A percentile compares a stretch with the other conserved stretches of the same genome.
Conservation (phyloP, 1,139 yeast genomes). For the Geotrichum macrosporum region DNA sequence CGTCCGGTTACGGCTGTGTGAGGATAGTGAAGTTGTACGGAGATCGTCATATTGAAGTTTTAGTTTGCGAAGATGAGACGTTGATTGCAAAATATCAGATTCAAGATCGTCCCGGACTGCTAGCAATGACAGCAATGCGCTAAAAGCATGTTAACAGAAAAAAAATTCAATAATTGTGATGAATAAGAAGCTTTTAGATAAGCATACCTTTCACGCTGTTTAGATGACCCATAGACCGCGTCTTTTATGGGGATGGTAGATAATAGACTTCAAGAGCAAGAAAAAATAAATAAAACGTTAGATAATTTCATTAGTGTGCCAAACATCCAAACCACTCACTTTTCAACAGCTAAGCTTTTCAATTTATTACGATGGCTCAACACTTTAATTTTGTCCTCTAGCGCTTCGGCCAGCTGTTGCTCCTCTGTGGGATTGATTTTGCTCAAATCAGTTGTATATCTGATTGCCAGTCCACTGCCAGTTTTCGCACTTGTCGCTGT, state of each 20-base stretch:
- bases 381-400: conserved; percentile 5
- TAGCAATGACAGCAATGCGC: conserved; percentile 14
- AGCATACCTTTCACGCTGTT: conserved; percentile 7
- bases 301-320: not conserved
- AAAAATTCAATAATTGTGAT: not conserved
- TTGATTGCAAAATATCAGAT: conserved; percentile 11
- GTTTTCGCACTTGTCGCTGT: not conserved
- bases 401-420: not conserved
- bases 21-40: not conserved
- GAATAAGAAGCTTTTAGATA: not conserved
- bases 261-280: not conserved
- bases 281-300: not conserved
- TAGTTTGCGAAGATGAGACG: not conserved
- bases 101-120: conserved; percentile 19
- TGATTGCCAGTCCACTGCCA: not conserved
- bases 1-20: conserved; percentile 3
- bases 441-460: conserved; percentile 9
- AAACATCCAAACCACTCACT: not conserved
- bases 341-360: conserved; percentile 1
- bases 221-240: conserved; percentile 10
- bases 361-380: conserved; percentile 8
- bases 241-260: conserved; percentile 12
- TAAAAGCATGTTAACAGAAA: not conserved
- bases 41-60: not conserved
- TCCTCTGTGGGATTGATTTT: conserved; percentile 6